Conservation (phyloP, 2,329 filamentous ascomycete species). For the Fusarium poae region DNA sequence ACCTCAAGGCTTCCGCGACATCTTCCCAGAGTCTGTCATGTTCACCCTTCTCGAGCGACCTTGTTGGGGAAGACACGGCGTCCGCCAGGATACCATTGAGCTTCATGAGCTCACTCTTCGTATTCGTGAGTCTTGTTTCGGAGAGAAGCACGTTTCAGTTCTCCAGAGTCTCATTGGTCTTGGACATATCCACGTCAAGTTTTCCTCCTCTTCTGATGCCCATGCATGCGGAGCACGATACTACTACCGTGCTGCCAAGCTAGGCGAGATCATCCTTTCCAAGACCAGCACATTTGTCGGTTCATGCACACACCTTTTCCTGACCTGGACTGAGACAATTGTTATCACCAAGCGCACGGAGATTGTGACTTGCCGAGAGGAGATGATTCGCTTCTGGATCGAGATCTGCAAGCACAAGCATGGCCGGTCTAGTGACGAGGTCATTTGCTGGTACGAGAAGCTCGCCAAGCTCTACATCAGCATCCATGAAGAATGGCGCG, state of each 20-base stretch:
- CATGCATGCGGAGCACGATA: slow-evolving; percentile 48
- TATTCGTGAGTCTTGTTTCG: slow-evolving; percentile 54
- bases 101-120: slow-evolving; percentile 53
- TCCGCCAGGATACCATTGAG: slow-evolving; percentile 43
- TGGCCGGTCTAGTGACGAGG: slow-evolving; percentile 52
- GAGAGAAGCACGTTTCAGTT: slow-evolving; percentile 53
- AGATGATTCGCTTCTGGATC: slow-evolving; percentile 57
- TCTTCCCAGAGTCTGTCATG: slow-evolving; percentile 55
- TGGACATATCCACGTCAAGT: slow-evolving; percentile 50
- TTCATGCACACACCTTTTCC: slow-evolving; percentile 54
- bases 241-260: slow-evolving; percentile 54
- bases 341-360: slow-evolving; percentile 53
- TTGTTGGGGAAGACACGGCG: slow-evolving; percentile 49
- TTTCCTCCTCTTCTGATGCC: slow-evolving; percentile 39
- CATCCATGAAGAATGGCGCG: slow-evolving; percentile 53
- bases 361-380: slow-evolving; percentile 54
- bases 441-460: slow-evolving; percentile 54
- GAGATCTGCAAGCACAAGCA: slow-evolving; percentile 54
- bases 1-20: slow-evolving; percentile 52
- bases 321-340: slow-evolving; percentile 53
- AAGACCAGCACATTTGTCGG: slow-evolving; percentile 52
- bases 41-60: slow-evolving; percentile 54
- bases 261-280: slow-evolving; percentile 52
- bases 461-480: slow-evolving; percentile 55
- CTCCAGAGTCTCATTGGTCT: slow-evolving; percentile 56